A percentile compares a stretch with the other conserved stretches of the same genome.
phyloP scores from a whole-genome alignment of 2,329 filamentous ascomycete species.

The Monilinia aucupariae region DNA sequence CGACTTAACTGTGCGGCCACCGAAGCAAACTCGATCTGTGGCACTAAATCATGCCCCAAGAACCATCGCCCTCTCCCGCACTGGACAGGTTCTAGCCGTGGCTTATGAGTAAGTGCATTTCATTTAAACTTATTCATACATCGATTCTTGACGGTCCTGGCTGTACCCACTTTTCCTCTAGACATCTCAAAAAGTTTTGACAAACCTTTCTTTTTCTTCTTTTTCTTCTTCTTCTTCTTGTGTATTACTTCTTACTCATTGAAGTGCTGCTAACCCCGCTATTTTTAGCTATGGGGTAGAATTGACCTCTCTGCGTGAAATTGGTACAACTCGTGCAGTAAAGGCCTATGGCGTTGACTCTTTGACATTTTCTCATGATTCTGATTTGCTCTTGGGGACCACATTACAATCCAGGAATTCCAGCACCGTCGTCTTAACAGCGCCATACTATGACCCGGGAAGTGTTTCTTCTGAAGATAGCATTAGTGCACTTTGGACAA shows the following conservation, averaged over 20 bases:
- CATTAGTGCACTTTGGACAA: constrained; percentile 75
- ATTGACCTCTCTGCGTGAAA: constrained; percentile 67
- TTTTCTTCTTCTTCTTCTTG: too few relatives aligned
- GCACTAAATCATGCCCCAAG: constrained; percentile 72
- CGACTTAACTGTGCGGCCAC: constrained; percentile 58
- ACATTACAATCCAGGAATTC: constrained; percentile 59
- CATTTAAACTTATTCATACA: neutral
- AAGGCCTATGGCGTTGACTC: constrained; percentile 73
- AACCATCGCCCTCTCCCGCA: constrained; percentile 74
- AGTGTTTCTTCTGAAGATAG: constrained; percentile 60
- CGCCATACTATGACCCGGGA: constrained; percentile 72
- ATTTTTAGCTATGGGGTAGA: constrained; percentile 63
- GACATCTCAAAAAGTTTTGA: neutral
- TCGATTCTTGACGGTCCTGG: neutral
- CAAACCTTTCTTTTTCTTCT: too few relatives aligned
- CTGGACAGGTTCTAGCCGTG: constrained; percentile 74
- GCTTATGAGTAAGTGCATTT: constrained; percentile 58
- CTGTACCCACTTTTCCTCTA: neutral
- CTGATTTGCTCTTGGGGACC: constrained; percentile 72
- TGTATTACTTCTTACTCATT: neutral
- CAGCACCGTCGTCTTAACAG: constrained; percentile 64
- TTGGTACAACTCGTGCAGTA: constrained; percentile 60
- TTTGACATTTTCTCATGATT: constrained; percentile 70
- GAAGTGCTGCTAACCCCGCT: constrained; percentile 1
- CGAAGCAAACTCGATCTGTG: constrained; percentile 67